Evolutionary conservation across 2,329 filamentous ascomycete species (phyloP).

Genomic region (Arachnopeziza araneosa): DNA sequence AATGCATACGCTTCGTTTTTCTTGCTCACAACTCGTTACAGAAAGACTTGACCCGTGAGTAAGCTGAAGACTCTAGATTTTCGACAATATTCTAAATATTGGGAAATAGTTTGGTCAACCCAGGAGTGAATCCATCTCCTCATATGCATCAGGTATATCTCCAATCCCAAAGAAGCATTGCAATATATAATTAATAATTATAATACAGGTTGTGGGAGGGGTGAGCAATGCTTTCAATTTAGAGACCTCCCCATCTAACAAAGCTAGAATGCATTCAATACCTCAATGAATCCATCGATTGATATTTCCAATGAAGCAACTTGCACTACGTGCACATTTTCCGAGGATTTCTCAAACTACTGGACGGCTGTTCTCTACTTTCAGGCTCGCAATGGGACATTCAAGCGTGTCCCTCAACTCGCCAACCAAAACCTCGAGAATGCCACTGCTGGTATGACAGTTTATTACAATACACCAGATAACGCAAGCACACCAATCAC

Average conservation of each 20-base stretch:
- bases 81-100: neutral
- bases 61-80: neutral
- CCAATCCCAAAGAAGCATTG: no score
- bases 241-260: neutral
- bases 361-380: slow-evolving; percentile 26
- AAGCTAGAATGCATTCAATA: neutral
- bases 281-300: neutral
- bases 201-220: slow-evolving; percentile 2
- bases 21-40: neutral
- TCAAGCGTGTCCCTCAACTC: slow-evolving; percentile 12
- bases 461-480: slow-evolving; percentile 15
- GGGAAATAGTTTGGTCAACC: neutral
- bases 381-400: slow-evolving; percentile 15
- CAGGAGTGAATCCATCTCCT: neutral
- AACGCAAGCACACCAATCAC: slow-evolving; percentile 4
- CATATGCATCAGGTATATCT: slow-evolving; percentile 28
- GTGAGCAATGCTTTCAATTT: neutral
- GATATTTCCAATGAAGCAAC: neutral
- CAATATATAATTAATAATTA: neutral
- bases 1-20: neutral
- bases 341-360: slow-evolving; percentile 24
- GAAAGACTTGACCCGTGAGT: neutral
- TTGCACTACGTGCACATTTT: slow-evolving; percentile 18
- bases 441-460: slow-evolving; percentile 14
- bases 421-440: slow-evolving; percentile 7